Conservation (phyloP, 78 protist genomes). For the Carpediemonas membranifera region DNA sequence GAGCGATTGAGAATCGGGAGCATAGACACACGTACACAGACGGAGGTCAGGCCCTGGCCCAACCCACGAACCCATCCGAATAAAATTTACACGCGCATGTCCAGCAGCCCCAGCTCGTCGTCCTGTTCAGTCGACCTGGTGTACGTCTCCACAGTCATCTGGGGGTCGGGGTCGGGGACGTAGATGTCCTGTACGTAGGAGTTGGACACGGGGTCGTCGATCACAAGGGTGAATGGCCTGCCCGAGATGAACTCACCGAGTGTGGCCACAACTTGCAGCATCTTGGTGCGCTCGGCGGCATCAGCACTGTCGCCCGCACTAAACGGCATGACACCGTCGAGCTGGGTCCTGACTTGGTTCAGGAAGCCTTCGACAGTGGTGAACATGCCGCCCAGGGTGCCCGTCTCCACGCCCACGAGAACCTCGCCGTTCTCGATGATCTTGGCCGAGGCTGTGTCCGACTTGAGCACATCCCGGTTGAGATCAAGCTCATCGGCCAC, state of each 20-base stretch:
- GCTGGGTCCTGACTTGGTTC: constrained; percentile 18
- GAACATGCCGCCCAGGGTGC: constrained; percentile 76
- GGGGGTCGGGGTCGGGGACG: constrained; percentile 29
- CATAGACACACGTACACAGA: too few relatives aligned
- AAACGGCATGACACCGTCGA: constrained; percentile 31
- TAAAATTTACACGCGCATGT: too few relatives aligned
- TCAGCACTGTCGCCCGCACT: constrained; percentile 49
- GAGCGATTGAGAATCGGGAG: too few relatives aligned
- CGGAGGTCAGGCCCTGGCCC: too few relatives aligned
- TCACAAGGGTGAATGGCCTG: constrained; percentile 47
- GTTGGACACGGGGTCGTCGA: constrained; percentile 71
- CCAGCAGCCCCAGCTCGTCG: constrained; percentile 70
- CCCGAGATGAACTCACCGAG: constrained; percentile 19
- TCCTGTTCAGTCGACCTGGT: constrained; percentile 63
- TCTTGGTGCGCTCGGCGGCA: neutral
- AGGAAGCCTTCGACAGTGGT: constrained; percentile 78
- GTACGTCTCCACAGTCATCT: constrained; percentile 45
- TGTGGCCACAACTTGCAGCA: constrained; percentile 17
- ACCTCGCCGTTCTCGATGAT: constrained; percentile 54
- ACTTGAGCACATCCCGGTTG: constrained; percentile 60
- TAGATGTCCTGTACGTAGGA: constrained; percentile 29
- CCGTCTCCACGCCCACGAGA: constrained; percentile 44
- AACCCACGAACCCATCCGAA: too few relatives aligned
- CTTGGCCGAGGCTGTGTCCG: constrained; percentile 53
- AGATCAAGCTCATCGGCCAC: constrained; percentile 55